Base-by-base conservation (phyloP, 2,329 filamentous ascomycete species). In the Dothideomycetidae sp. region DNA sequence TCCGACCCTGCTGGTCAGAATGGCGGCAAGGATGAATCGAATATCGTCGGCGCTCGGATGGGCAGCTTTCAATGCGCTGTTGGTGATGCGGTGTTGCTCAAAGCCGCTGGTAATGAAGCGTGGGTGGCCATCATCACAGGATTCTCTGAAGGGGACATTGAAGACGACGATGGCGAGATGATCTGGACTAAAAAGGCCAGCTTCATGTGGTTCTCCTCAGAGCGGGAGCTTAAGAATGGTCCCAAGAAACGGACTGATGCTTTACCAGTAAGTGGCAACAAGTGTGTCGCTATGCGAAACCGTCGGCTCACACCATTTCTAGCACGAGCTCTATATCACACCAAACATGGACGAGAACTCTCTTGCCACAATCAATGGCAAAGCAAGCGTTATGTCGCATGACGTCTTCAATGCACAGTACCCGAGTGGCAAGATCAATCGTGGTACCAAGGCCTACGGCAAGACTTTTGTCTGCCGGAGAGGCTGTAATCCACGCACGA, bases 131-230 rank as follows among this genome's bases (percentile, higher is more conserved):
- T 98, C 44, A 79, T 94, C 36, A 80, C 78, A 50, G 77, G 82
- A 30, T 93, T 98, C 47, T 55, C 77, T 28, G 76, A 88, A 31
- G 73, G 77, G 19, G 76, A 80, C 31, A 44, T 45, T 5, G 70
- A 81, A 13, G 76, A 80, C 10, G 77, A 75, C 3, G 72, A 80
- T 35, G 52, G 52, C 30, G 56, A 64, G 11, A 38, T 46, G 29
- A 40, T 47, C 12, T 34, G 38, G 14, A 64, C 67, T 44, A 94
- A 84, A 65, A 75, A 78, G 16, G 88, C 81, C 39, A 81, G 79
- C 44, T 90, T 98, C 53, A 78, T 94, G 70, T 98, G 90, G 90
- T 94, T 98, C 54, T 85, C 82, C 0, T 84, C 82, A 0, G 81
- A 93, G 50, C 81, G 80, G 51, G 88, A 96, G 59, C 83, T 94